Conservation (phyloP, 2,329 filamentous ascomycete species). For the Emergomyces orientalis region DNA sequence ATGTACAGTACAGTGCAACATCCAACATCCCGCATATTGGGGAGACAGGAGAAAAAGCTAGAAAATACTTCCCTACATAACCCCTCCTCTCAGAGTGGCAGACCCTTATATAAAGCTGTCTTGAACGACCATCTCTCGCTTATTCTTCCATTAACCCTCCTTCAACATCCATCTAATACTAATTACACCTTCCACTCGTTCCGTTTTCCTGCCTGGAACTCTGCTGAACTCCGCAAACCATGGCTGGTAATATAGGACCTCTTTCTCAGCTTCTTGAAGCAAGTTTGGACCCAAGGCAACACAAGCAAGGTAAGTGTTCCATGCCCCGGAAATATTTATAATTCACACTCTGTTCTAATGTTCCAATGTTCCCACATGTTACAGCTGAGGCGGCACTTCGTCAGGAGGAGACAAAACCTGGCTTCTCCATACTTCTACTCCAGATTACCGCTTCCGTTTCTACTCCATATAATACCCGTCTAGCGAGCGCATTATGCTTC, state of each 20-base stretch:
- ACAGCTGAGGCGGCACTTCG: slow-evolving; percentile 74
- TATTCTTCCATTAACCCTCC: background rate
- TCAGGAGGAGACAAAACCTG: slow-evolving; percentile 68
- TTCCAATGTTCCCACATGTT: slow-evolving; percentile 9
- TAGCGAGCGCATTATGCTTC: slow-evolving; percentile 86
- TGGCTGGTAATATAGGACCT: slow-evolving; percentile 52
- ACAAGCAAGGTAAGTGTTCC: slow-evolving; percentile 65
- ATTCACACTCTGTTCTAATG: slow-evolving; percentile 1
- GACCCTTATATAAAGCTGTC: background rate
- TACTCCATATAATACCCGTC: slow-evolving; percentile 66
- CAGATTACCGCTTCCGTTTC: slow-evolving; percentile 75
- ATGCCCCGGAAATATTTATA: background rate
- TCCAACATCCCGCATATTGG: background rate
- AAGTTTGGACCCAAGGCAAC: slow-evolving; percentile 77
- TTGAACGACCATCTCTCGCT: background rate
- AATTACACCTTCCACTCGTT: slow-evolving; percentile 2
- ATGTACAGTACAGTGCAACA: background rate
- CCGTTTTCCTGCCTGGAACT: slow-evolving; percentile 11
- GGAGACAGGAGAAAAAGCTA: background rate
- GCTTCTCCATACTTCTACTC: slow-evolving; percentile 79
- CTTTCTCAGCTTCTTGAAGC: slow-evolving; percentile 80
- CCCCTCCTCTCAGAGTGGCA: background rate
- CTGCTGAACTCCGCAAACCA: slow-evolving; percentile 31
- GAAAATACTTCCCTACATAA: background rate
- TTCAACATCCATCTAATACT: background rate